Conservation (phyloP, 129 eudicot genomes). For the Gnaphalium uliginosum region DNA sequence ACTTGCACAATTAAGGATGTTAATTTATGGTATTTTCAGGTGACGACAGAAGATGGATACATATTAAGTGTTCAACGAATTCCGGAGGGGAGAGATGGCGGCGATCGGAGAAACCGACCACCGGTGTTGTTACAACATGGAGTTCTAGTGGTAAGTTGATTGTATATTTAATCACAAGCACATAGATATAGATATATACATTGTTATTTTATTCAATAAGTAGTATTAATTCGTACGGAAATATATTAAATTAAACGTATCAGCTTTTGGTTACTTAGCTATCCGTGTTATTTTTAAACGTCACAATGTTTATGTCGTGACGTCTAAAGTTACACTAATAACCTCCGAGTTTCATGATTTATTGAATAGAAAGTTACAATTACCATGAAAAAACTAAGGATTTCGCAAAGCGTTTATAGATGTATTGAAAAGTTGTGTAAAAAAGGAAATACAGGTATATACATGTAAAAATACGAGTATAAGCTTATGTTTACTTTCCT, state of each 20-base stretch:
- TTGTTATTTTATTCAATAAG: too few species aligned
- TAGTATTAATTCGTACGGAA: too few species aligned
- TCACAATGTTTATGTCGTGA: background rate
- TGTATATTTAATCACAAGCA: constrained; percentile 1
- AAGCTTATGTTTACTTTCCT: background rate
- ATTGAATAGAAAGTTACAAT: too few species aligned
- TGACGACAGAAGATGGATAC: constrained; percentile 79
- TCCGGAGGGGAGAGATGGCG: constrained; percentile 54
- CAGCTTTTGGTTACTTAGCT: background rate
- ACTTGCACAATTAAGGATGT: background rate
- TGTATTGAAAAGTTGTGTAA: too few species aligned
- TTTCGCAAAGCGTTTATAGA: too few species aligned
- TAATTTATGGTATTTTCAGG: constrained; percentile 39
- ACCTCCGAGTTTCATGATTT: background rate
- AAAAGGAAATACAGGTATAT: too few species aligned
- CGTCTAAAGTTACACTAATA: background rate
- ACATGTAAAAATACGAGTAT: too few species aligned
- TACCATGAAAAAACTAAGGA: too few species aligned
- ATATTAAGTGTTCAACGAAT: constrained; percentile 75
- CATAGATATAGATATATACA: background rate
- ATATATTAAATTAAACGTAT: background rate
- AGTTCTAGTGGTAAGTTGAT: constrained; percentile 79
- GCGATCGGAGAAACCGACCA: constrained; percentile 41
- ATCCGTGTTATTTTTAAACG: background rate
- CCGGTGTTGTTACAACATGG: constrained; percentile 95